Evolutionary conservation across 768 basidiomycete genomes (phyloP).

Genomic region (Amanita muscaria): DNA sequence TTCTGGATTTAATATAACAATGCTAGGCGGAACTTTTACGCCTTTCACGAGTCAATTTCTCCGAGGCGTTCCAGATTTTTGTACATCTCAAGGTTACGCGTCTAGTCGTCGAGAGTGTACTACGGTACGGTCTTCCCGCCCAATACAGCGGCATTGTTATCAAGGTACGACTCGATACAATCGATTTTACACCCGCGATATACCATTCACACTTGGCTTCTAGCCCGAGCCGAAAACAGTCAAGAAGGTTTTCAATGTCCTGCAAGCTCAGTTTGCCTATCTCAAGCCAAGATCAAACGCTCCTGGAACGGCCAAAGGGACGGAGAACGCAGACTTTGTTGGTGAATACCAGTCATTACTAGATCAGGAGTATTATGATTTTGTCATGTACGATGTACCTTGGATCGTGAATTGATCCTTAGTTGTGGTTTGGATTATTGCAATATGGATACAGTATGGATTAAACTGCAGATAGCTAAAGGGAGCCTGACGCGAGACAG

Average conservation of each 20-base stretch:
- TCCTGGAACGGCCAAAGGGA: slow-evolving; percentile 31
- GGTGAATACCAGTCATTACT: slow-evolving; percentile 91
- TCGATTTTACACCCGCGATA: not conserved
- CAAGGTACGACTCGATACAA: slow-evolving; percentile 42
- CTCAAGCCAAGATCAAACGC: slow-evolving; percentile 62
- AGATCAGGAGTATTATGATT: slow-evolving; percentile 95
- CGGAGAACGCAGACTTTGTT: slow-evolving; percentile 55
- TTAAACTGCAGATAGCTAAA: too few species aligned
- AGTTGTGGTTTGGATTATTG: too few species aligned
- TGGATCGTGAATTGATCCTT: slow-evolving; percentile 57
- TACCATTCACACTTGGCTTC: not conserved
- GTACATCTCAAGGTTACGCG: slow-evolving; percentile 90
- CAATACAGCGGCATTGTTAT: slow-evolving; percentile 77
- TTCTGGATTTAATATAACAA: not conserved
- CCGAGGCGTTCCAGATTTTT: slow-evolving; percentile 89
- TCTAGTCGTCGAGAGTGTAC: slow-evolving; percentile 89
- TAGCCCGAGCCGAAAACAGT: slow-evolving; percentile 84
- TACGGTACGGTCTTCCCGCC: slow-evolving; percentile 92
- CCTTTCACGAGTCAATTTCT: slow-evolving; percentile 90
- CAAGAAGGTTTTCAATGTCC: slow-evolving; percentile 64
- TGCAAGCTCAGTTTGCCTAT: slow-evolving; percentile 76
- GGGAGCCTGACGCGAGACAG: too few species aligned
- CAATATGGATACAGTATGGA: too few species aligned
- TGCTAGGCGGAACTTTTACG: slow-evolving; percentile 82
- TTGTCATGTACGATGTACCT: slow-evolving; percentile 88